Evolutionary conservation across 371 early-diverging fungal species (phyloP), one percentile per base, ranked within the genome.

Genomic region (Mucor irregularis): DNA sequence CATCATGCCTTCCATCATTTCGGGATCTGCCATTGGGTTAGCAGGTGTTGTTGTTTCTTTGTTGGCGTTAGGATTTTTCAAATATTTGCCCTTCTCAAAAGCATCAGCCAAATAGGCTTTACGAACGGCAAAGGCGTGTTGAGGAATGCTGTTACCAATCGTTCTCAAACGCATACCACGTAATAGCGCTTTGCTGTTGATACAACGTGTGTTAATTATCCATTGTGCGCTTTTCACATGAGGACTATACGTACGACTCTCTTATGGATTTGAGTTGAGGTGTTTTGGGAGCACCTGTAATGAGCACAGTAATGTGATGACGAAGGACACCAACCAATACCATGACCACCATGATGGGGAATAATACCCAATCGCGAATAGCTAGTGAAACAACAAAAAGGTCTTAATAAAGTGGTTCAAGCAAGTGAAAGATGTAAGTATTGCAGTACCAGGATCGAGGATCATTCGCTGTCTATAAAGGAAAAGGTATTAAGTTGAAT

Each of bases 261-360:
- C 90, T 81, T 16, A 91, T 80, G 21, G 85, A 89, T 60, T 90
- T 92, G 30, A 86, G 62, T 50, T 82, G 86, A 43, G 85, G 87
- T 58, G 84, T 81, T 71, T 90, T 92, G 33, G 93, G 91, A 47
- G 83, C 64, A 16, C 90, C 85, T 49, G 84, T 87, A 62, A 97
- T 73, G 11, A 96, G 80, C 61, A 90, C 81, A 13, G 96, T 95
- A 45, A 95, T 86, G 58, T 95, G 88, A 73, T 96, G 95, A 26
- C 98, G 80, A 53, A 78, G 74, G 10, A 96, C 71, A 43, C 98
- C 98, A 19, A 97, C 95, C 50, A 98, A 80, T 14, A 98, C 86
- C 98, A 98, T 98, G 61, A 96, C 95, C 26, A 94, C 58, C 86
- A 95, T 91, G 70, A 98, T 96, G 34, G 98, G 97, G 43, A 98